These are phyloP conservation scores for Acidomyces sp. DNA, from an alignment of 495 filamentous ascomycete genomes.

Conservation along the genomic window DNA sequence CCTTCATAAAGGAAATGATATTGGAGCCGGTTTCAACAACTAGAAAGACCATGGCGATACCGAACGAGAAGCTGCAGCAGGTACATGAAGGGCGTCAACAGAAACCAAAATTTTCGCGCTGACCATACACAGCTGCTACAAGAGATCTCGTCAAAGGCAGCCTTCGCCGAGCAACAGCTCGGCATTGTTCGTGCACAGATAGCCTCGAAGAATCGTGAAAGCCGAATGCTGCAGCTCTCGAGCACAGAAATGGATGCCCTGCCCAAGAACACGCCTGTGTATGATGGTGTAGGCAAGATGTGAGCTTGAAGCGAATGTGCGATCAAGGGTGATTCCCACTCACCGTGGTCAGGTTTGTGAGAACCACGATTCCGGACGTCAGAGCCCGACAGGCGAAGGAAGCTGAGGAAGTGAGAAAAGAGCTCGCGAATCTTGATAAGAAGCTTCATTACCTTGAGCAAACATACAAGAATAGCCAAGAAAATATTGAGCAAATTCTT, in stretches of 20 bases:
- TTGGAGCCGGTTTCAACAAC: too few relatives aligned
- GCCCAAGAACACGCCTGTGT: slow-evolving; percentile 68
- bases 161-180: slow-evolving; percentile 84
- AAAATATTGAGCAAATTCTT: slow-evolving; percentile 78
- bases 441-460: slow-evolving; percentile 88
- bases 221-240: slow-evolving; percentile 79
- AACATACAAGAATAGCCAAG: slow-evolving; percentile 81
- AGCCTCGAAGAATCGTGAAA: slow-evolving; percentile 72
- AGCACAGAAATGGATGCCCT: slow-evolving; percentile 65
- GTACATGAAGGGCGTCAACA: too few relatives aligned
- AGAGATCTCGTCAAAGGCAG: slow-evolving; percentile 83
- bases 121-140: slow-evolving; percentile 80
- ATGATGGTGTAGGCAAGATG: slow-evolving; percentile 97
- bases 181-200: slow-evolving; percentile 75
- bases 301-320: too few relatives aligned
- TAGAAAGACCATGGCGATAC: slow-evolving; percentile 65
- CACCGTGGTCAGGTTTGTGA: slow-evolving; percentile 61
- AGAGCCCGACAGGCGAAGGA: slow-evolving; percentile 66
- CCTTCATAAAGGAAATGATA: too few relatives aligned
- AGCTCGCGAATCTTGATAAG: slow-evolving; percentile 71
- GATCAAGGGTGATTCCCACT: neutral
- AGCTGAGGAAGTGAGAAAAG: slow-evolving; percentile 57
- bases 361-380: slow-evolving; percentile 55
- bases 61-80: slow-evolving; percentile 92
- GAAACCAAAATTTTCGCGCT: too few relatives aligned